phyloP scores from a whole-genome alignment of 805 yeast species.

The Lachancea thermotolerans region DNA sequence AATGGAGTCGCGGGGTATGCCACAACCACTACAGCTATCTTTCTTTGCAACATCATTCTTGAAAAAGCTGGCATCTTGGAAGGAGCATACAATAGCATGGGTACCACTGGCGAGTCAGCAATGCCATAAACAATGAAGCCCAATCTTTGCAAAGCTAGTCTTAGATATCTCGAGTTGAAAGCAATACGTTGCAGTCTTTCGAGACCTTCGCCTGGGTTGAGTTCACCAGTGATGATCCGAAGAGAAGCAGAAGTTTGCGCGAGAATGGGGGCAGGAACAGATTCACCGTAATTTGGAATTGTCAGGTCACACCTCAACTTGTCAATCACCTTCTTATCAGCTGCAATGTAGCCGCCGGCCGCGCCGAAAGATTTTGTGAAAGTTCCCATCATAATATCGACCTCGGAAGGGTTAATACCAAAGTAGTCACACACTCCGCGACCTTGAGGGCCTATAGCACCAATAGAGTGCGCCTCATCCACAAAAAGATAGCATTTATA shows the following conservation, averaged over 20 bases:
- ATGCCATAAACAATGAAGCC: constrained; percentile 94
- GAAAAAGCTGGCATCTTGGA: constrained; percentile 92
- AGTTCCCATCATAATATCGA: constrained; percentile 95
- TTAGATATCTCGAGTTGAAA: constrained; percentile 87
- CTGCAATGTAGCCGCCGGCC: constrained; percentile 96
- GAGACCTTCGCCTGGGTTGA: constrained; percentile 88
- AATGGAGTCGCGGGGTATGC: constrained; percentile 98
- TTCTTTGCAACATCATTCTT: constrained; percentile 67
- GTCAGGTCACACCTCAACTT: constrained; percentile 66
- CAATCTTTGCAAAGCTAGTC: constrained; percentile 82
- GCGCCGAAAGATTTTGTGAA: constrained; percentile 97
- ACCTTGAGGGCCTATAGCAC: constrained; percentile 95
- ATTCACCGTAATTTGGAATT: constrained; percentile 72
- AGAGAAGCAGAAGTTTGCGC: constrained; percentile 81
- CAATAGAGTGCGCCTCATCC: constrained; percentile 98
- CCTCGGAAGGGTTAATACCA: constrained; percentile 62
- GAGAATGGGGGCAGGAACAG: constrained; percentile 85
- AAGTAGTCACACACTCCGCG: constrained; percentile 94
- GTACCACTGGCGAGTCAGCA: constrained; percentile 95
- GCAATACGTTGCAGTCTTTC: constrained; percentile 91
- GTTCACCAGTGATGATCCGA: constrained; percentile 68
- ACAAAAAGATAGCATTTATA: constrained; percentile 86
- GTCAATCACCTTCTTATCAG: constrained; percentile 59
- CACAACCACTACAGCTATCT: constrained; percentile 90
- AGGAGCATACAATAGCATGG: constrained; percentile 80